Percentiles rank a stretch among this genome's conserved stretches.
These are phyloP conservation scores for Myxozyma vanderwaltii DNA, from an alignment of 805 yeast species.

Conservation along the genomic window DNA sequence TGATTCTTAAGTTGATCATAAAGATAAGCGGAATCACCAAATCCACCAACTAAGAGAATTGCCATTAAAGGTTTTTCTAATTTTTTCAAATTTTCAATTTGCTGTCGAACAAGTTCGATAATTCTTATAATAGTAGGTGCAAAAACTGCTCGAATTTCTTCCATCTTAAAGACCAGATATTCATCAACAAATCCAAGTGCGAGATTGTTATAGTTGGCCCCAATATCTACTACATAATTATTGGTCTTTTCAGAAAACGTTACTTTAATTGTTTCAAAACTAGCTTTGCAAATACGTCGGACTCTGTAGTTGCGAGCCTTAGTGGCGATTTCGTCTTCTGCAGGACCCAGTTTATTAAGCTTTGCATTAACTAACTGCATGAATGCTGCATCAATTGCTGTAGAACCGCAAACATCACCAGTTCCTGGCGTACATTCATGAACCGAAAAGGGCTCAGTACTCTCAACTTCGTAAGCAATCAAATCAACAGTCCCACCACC, in stretches of 20 bases:
- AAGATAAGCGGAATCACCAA: conserved; percentile 27
- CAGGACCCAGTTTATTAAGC: not conserved
- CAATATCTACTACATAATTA: conserved; percentile 19
- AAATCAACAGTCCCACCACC: conserved; percentile 35
- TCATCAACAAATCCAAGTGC: conserved; percentile 18
- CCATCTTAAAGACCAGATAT: conserved; percentile 13
- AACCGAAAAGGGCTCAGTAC: conserved; percentile 25
- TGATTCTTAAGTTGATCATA: conserved; percentile 14
- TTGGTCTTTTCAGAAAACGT: conserved; percentile 4
- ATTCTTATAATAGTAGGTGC: conserved; percentile 10
- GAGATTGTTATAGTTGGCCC: conserved; percentile 5
- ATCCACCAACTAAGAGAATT: conserved; percentile 31
- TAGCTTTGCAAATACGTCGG: conserved; percentile 10
- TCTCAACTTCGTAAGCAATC: conserved; percentile 32
- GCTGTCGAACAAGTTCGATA: conserved; percentile 23
- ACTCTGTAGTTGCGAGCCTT: conserved; percentile 11
- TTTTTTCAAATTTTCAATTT: conserved; percentile 17
- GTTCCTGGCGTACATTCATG: conserved; percentile 28
- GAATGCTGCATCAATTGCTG: conserved; percentile 10
- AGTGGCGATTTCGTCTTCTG: not conserved
- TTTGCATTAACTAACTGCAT: not conserved
- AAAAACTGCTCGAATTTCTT: conserved; percentile 25
- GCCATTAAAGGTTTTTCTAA: conserved; percentile 9
- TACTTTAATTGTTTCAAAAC: conserved; percentile 15
- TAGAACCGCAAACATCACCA: conserved; percentile 30